Conservation (phyloP, 2,329 filamentous ascomycete genomes). For the Paecilomyces sp. region DNA sequence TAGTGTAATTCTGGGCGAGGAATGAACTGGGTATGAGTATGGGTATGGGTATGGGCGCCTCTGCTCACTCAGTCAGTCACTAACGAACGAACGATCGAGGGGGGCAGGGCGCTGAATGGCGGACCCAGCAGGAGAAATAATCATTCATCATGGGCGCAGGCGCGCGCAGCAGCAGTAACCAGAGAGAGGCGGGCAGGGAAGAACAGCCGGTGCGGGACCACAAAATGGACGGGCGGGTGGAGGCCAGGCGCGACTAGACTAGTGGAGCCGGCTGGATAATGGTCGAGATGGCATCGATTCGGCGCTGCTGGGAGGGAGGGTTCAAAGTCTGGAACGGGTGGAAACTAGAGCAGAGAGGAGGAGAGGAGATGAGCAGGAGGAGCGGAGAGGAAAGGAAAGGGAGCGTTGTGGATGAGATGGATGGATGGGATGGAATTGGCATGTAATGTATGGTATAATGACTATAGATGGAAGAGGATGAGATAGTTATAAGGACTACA, state of each 20-base stretch:
- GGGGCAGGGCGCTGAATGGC: neutral
- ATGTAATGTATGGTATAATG: no score
- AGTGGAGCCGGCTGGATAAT: neutral
- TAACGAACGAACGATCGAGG: neutral
- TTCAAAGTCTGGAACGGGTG: neutral
- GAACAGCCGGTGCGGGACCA: neutral
- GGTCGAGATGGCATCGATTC: neutral
- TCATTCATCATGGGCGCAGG: no score
- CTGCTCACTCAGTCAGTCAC: neutral
- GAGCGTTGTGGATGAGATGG: neutral
- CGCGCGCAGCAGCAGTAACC: no score
- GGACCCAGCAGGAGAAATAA: neutral
- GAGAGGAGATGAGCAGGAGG: neutral
- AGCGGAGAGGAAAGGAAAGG: neutral
- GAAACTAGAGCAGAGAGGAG: neutral
- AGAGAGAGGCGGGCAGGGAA: neutral
- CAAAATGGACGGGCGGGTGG: neutral
- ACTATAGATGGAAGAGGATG: no score
- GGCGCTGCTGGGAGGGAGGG: neutral
- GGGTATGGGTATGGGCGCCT: neutral
- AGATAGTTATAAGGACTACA: neutral
- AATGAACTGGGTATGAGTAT: neutral
- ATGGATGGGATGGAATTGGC: neutral
- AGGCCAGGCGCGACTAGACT: neutral
- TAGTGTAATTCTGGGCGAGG: neutral